These are phyloP conservation scores for Neofusicoccum umdonicola DNA, from an alignment of 2,329 filamentous ascomycete genomes.

Conservation along the genomic window DNA sequence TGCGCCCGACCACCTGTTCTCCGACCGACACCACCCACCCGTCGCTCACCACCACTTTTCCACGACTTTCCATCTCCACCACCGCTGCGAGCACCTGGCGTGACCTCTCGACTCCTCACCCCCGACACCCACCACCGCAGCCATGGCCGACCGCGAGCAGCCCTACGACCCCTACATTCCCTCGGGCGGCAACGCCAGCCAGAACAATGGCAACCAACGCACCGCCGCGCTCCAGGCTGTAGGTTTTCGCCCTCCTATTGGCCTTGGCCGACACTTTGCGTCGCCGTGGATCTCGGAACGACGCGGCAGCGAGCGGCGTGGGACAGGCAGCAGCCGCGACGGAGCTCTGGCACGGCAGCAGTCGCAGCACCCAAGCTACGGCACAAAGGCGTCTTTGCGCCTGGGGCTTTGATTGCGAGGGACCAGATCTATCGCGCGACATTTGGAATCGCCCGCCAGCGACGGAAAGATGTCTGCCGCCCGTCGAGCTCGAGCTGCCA, in stretches of 20 bases:
- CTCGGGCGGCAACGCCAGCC: constrained; percentile 62
- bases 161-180: constrained; percentile 92
- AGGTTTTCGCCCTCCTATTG: constrained; percentile 46
- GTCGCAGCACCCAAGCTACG: background rate
- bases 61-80: constrained; percentile 18
- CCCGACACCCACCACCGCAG: constrained; percentile 21
- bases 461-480: background rate
- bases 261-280: background rate
- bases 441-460: background rate
- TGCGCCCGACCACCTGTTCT: constrained; percentile 22
- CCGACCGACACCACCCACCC: constrained; percentile 13
- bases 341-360: constrained; percentile 4
- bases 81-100: background rate
- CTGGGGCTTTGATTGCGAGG: constrained; percentile 2
- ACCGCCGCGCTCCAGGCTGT: constrained; percentile 80
- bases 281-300: background rate
- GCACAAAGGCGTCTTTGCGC: constrained; percentile 8
- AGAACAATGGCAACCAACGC: constrained; percentile 58
- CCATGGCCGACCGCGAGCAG: constrained; percentile 58
- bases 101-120: constrained; percentile 20
- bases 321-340: background rate
- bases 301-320: constrained; percentile 5
- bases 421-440: background rate
- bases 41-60: constrained; percentile 8
- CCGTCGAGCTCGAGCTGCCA: constrained; percentile 2